Conservation (phyloP, 1,139 yeast species). For the Scheffersomyces stambukii region DNA sequence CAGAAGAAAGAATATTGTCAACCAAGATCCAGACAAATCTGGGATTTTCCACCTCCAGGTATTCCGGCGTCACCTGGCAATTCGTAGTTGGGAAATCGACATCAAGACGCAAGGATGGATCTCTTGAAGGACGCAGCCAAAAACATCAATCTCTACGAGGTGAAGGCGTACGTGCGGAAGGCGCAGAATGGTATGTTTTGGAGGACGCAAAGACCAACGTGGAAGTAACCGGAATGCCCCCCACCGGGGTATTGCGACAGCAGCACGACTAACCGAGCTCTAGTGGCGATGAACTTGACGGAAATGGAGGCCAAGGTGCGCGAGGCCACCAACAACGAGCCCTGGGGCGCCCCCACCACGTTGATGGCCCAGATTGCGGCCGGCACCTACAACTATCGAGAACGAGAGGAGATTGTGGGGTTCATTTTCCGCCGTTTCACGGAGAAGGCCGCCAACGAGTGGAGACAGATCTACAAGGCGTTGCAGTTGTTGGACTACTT, state of each 20-base stretch:
- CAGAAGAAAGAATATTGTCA: too few relatives aligned
- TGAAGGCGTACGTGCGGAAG: conserved; percentile 94
- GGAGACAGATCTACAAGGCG: conserved; percentile 97
- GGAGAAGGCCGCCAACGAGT: conserved; percentile 91
- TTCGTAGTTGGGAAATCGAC: too few relatives aligned
- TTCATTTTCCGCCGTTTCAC: conserved; percentile 80
- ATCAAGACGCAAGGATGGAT: too few relatives aligned
- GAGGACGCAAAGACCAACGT: neutral
- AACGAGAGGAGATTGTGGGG: conserved; percentile 70
- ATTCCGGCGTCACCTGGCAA: too few relatives aligned
- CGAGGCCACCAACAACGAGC: conserved; percentile 97
- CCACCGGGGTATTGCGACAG: neutral
- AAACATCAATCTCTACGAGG: conserved; percentile 87
- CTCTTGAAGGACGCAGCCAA: conserved; percentile 67
- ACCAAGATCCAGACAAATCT: too few relatives aligned
- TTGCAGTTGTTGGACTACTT: conserved; percentile 87
- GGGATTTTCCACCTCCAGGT: too few relatives aligned
- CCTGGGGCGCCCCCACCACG: conserved; percentile 97
- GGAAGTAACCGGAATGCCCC: neutral
- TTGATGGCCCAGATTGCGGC: conserved; percentile 93
- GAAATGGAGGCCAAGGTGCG: conserved; percentile 96
- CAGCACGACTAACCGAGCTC: neutral
- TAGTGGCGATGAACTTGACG: conserved; percentile 85
- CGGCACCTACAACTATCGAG: conserved; percentile 86
- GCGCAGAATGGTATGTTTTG: conserved; percentile 79